Conservation (phyloP, 768 basidiomycete species). For the Goffeauzyma gilvescens region DNA sequence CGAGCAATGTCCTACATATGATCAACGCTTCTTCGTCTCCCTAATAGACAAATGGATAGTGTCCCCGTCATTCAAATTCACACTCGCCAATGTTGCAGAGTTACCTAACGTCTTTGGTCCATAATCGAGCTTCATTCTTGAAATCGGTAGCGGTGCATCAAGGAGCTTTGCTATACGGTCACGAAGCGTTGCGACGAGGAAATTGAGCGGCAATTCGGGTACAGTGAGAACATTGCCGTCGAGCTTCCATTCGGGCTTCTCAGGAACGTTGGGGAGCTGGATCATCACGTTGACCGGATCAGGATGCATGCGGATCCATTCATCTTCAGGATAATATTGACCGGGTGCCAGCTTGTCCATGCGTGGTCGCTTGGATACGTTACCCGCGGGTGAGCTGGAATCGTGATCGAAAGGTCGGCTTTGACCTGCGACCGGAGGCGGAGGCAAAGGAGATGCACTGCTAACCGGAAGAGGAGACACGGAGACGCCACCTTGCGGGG, state of each 20-base stretch:
- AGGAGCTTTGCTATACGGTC: constrained; percentile 67
- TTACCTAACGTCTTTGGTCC: constrained; percentile 73
- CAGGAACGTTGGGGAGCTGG: constrained; percentile 61
- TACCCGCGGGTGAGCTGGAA: constrained; percentile 48
- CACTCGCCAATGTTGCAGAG: constrained; percentile 58
- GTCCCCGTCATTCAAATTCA: constrained; percentile 86
- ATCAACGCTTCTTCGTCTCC: constrained; percentile 47
- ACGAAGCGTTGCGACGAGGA: constrained; percentile 70
- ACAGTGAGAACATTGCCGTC: constrained; percentile 61
- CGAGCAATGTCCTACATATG: too few species aligned
- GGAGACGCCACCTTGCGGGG: constrained; percentile 2
- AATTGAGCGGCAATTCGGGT: constrained; percentile 61
- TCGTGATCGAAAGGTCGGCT: constrained; percentile 42
- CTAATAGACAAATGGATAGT: constrained; percentile 55
- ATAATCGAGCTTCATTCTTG: constrained; percentile 60
- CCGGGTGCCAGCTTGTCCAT: constrained; percentile 73
- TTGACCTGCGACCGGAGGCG: constrained; percentile 39
- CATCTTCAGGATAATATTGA: constrained; percentile 52
- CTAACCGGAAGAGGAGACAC: neutral
- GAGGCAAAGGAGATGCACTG: constrained; percentile 7
- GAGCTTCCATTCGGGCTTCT: constrained; percentile 83
- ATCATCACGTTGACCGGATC: constrained; percentile 71
- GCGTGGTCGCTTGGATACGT: constrained; percentile 58
- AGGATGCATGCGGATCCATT: constrained; percentile 82
- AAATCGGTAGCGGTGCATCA: constrained; percentile 60